Percentiles rank a stretch among this genome's conserved stretches.
phyloP scores from a whole-genome alignment of 495 filamentous ascomycete species.

The Cercophora sp. region DNA sequence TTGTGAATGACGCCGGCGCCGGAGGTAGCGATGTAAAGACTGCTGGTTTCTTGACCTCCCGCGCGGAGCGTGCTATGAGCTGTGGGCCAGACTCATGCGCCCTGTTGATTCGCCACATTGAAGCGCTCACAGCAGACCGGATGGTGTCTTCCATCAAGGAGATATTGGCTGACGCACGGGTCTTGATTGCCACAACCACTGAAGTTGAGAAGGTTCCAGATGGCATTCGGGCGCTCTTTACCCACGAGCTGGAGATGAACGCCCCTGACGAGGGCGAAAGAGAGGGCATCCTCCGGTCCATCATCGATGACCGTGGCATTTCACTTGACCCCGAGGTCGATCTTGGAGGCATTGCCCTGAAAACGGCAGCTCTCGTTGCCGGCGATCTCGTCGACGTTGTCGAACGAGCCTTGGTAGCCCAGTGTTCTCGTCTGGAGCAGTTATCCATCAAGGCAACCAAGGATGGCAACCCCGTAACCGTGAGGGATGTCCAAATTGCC shows the following conservation, averaged over 20 bases:
- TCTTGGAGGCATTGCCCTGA: constrained; percentile 75
- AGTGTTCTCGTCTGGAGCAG: constrained; percentile 65
- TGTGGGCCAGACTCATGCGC: constrained; percentile 80
- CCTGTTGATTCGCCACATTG: constrained; percentile 81
- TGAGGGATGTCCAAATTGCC: constrained; percentile 82
- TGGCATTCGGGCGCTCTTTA: constrained; percentile 83
- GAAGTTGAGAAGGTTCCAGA: constrained; percentile 92
- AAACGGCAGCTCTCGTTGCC: constrained; percentile 92
- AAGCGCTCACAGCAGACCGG: constrained; percentile 84
- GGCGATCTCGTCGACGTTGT: constrained; percentile 93
- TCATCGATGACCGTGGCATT: constrained; percentile 70
- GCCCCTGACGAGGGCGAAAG: constrained; percentile 92
- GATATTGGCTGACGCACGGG: constrained; percentile 64
- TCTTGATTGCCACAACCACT: constrained; percentile 88
- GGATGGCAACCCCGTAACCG: constrained; percentile 47
- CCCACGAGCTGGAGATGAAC: constrained; percentile 89
- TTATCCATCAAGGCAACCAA: constrained; percentile 48
- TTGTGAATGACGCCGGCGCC: constrained; percentile 80
- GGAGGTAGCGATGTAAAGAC: constrained; percentile 90
- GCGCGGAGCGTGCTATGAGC: constrained; percentile 81
- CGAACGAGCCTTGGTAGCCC: constrained; percentile 76
- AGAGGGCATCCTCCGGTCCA: constrained; percentile 75
- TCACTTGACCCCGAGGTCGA: constrained; percentile 76
- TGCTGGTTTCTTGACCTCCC: constrained; percentile 79
- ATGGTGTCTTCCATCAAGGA: constrained; percentile 81